These are phyloP conservation scores for Aspergillus campestris DNA, from an alignment of 495 filamentous ascomycete genomes.

Conservation along the genomic window DNA sequence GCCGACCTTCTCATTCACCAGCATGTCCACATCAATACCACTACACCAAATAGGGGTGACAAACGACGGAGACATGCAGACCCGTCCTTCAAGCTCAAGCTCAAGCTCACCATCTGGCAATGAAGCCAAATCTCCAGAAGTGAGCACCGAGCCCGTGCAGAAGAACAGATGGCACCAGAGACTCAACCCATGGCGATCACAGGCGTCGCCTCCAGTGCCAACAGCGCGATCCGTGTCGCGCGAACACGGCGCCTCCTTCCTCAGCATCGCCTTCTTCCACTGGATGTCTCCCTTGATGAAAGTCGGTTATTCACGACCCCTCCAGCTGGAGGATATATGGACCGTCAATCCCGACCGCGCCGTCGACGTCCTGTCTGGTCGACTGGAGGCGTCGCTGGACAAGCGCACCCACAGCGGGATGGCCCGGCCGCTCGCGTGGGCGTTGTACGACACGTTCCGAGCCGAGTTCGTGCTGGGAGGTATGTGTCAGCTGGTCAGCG, in stretches of 20 bases:
- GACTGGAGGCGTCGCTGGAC: too few species aligned
- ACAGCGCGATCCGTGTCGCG: conserved; percentile 37
- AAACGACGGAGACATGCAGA: too few species aligned
- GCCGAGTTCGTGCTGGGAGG: conserved; percentile 80
- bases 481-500: conserved; percentile 61
- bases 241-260: conserved; percentile 45
- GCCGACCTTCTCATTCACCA: too few species aligned
- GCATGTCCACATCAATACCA: too few species aligned
- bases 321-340: too few species aligned
- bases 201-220: conserved; percentile 44
- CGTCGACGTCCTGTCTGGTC: too few species aligned
- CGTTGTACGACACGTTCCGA: conserved; percentile 81
- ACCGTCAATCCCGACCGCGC: too few species aligned
- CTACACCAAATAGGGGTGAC: too few species aligned
- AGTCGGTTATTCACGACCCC: conserved; percentile 9
- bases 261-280: conserved; percentile 50
- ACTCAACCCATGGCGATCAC: conserved; percentile 48
- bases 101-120: conserved; percentile 3
- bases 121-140: conserved; percentile 13
- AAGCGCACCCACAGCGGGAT: too few species aligned
- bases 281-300: conserved; percentile 55
- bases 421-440: conserved; percentile 54
- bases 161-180: conserved; percentile 45
- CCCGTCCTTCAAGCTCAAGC: too few species aligned
- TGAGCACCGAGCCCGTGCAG: not conserved